Evolutionary conservation across 176 grass and related monocot genomes (phyloP), one percentile per base, ranked within the genome.

Genomic region (Aegilops bicornis): DNA sequence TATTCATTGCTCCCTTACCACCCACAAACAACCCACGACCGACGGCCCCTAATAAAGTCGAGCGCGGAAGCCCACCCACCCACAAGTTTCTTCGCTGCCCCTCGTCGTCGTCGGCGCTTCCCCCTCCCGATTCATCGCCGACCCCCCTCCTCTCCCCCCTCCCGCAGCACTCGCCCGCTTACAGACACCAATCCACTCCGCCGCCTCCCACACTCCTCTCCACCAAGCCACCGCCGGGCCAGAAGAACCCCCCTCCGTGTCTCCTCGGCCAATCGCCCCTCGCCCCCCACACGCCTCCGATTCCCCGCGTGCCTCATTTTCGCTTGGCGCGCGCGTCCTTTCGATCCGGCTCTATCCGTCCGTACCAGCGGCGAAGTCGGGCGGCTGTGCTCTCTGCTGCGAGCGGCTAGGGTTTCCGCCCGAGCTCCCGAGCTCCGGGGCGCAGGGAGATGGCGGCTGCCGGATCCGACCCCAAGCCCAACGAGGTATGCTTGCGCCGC

Each of bases 401-500:
- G 75, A n/a, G 37, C 3, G 0, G 19, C 58, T 74, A 73, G 76
- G 54, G 87, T 74, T 89, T 31, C 29, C 3, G 68, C 58, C 84
- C 17, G 67, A 74, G 76, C 39, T 84, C 81, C 54, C 20, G 82
- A 19, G 66, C 65, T 71, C 36, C 36, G 45, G 81, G 37, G 42
- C 43, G 58, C 4, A 43, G 84, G 73, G 33, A 10, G n/a, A 90
- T 93, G 91, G 69, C 87, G 75, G 60, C 63, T 59, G 29, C 79
- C 39, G 85, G 79, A 83, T 83, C 73, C 37, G 85, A 79, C 77
- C 64, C 65, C 14, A 84, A 52, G 64, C 69, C 87, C 71, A 27
- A 72, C 20, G 83, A 85, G 91, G 94, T 94, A 90, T 69, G 72
- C 78, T 84, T 68, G 27, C 32, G 4, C 65, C 30, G 42, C 58